Evolutionary conservation across 2,329 filamentous ascomycete species (phyloP).

Genomic region (Emericellopsis cladophorae): DNA sequence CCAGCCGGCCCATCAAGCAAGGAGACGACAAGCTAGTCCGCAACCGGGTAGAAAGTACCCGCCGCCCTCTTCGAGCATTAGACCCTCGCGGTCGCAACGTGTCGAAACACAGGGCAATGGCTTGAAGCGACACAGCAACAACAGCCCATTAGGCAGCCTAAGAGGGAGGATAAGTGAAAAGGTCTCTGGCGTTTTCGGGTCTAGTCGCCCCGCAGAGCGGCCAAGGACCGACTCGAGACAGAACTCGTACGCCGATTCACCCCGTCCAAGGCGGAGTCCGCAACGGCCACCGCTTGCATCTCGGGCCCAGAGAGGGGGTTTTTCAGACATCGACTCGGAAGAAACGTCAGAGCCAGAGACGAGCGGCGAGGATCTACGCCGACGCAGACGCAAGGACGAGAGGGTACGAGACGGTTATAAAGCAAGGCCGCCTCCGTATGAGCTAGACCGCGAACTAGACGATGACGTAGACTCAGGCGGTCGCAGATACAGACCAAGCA

Average conservation of each 20-base stretch:
- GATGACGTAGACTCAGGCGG: conserved; percentile 16
- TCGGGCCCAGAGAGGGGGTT: conserved; percentile 12
- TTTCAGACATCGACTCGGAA: conserved; percentile 26
- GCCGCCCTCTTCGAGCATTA: conserved; percentile 11
- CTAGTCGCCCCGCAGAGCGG: conserved; percentile 11
- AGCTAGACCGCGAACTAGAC: conserved; percentile 17
- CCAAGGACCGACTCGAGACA: conserved; percentile 22
- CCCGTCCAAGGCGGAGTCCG: conserved; percentile 18
- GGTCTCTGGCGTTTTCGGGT: conserved; percentile 24
- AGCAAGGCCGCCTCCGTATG: conserved; percentile 15
- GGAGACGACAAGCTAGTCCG: conserved; percentile 12
- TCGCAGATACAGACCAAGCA: conserved; percentile 19
- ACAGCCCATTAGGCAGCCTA: conserved; percentile 23
- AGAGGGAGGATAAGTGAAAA: conserved; percentile 32
- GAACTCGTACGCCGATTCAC: conserved; percentile 15
- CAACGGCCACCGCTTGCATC: conserved; percentile 20
- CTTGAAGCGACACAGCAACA: conserved; percentile 18
- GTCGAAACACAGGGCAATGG: conserved; percentile 20
- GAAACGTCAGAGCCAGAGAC: conserved; percentile 19
- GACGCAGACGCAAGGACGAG: conserved; percentile 6
- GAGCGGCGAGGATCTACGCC: conserved; percentile 16
- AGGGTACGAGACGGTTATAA: conserved; percentile 14
- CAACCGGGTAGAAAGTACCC: conserved; percentile 18
- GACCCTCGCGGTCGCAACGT: conserved; percentile 17
- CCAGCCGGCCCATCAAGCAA: conserved; percentile 9